Conservation (phyloP, 306 rosid genomes). For the Purshia tridentata region DNA sequence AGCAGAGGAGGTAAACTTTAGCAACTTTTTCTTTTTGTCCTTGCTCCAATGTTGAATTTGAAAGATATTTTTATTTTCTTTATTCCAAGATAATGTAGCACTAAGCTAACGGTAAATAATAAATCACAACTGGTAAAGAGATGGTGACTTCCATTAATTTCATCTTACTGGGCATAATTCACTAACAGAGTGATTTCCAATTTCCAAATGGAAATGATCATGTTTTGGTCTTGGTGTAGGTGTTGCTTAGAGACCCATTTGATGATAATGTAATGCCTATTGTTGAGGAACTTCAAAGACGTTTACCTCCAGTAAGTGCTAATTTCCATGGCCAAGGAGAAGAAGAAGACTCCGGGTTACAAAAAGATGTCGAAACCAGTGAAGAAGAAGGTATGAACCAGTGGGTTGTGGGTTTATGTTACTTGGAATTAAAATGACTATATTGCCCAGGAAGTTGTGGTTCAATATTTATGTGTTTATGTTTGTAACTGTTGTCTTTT, state of each 20-base stretch:
- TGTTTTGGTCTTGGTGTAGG: constrained; percentile 35
- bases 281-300: constrained; percentile 62
- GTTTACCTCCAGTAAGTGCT: constrained; percentile 40
- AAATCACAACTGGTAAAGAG: background rate
- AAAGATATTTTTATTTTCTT: background rate
- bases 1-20: constrained; percentile 57
- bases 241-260: constrained; percentile 71
- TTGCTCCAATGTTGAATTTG: background rate
- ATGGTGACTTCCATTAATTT: no score
- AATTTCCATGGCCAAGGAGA: constrained; percentile 44
- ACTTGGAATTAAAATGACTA: background rate
- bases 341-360: constrained; percentile 51
- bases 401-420: background rate
- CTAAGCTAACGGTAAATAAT: background rate
- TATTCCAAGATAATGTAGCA: background rate
- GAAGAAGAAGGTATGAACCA: constrained; percentile 49
- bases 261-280: constrained; percentile 63
- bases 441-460: background rate
- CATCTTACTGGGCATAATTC: background rate
- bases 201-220: background rate
- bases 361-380: constrained; percentile 44
- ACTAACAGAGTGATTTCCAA: background rate
- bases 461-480: background rate
- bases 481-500: background rate
- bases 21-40: background rate